Evolutionary conservation across 2,329 filamentous ascomycete genomes (phyloP), one percentile per base, ranked within the genome.

Genomic region (Pseudogymnoascus sp.): DNA sequence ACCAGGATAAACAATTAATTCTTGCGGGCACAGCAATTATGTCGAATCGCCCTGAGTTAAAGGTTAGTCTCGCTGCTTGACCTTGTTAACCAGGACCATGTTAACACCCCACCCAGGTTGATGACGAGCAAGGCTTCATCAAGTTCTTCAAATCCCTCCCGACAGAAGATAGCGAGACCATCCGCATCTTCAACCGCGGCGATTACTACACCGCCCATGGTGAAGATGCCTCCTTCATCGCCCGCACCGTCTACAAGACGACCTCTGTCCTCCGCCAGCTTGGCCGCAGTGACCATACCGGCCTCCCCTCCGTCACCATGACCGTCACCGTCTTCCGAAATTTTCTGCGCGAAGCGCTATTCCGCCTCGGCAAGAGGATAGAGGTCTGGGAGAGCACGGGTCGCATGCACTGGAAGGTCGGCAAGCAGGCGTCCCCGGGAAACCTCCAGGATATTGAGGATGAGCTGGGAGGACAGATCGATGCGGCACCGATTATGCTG

Each of bases 401-500:
- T 15, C 86, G 90, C 39, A 94, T 91, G 81, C 90, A 90, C 70
- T 99, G 94, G 93, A 95, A 94, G 72, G 79, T 96, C 64, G 81
- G 81, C 63, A 97, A 97, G 75, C 88, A 94, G 72, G 92, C 94
- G 4, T 97, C 93, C 4, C 94, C 94, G 0, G 95, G 94, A 25
- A 99, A 99, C 73, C 76, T 99, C 22, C 94, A 99, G 74, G 93
- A 97, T 70, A 89, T 99, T 20, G 94, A 99, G 73, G 94, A 99
- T 60, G 94, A 99, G 65, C 80, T 99, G 0, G 93, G 92, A 9
- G 83, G 88, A 37, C 86, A 92, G 67, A 84, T 96, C 60, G 92
- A 97, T 67, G 86, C 89, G 2, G 90, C 94, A 0, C 95, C 94
- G 14, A 95, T 97, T 73, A 97, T 99, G 53, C 80, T 99, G 38